Conservation (phyloP, 805 yeast genomes). For the Candida andamanensis region DNA sequence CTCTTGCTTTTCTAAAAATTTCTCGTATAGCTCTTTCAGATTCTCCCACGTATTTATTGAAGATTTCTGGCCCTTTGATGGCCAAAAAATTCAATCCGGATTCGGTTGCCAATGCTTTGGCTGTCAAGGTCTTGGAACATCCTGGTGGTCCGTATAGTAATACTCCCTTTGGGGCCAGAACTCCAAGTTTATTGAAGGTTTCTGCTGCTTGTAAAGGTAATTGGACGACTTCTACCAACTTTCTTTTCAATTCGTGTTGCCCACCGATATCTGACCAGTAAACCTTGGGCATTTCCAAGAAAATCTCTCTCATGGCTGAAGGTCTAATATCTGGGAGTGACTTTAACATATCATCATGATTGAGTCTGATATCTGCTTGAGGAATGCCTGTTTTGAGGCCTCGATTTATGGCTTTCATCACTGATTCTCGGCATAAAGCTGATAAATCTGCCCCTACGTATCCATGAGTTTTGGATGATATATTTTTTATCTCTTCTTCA, state of each 20-base stretch:
- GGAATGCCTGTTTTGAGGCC: conserved; percentile 34
- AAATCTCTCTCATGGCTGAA: conserved; percentile 94
- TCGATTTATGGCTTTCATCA: conserved; percentile 72
- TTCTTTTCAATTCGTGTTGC: conserved; percentile 74
- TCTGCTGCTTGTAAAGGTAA: conserved; percentile 82
- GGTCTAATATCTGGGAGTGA: conserved; percentile 84
- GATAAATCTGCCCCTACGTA: conserved; percentile 95
- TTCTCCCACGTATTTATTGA: conserved; percentile 95
- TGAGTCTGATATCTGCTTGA: conserved; percentile 41
- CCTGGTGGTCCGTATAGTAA: conserved; percentile 97
- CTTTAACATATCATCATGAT: conserved; percentile 53
- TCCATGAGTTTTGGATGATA: conserved; percentile 86
- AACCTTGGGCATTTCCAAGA: conserved; percentile 90
- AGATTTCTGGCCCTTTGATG: conserved; percentile 94
- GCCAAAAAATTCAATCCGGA: conserved; percentile 91
- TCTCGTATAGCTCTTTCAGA: conserved; percentile 91
- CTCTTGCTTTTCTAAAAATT: conserved; percentile 87
- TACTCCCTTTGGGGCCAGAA: conserved; percentile 89
- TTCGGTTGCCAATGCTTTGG: conserved; percentile 93
- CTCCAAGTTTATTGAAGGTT: conserved; percentile 71
- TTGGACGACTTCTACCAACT: conserved; percentile 85
- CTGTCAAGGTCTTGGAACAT: conserved; percentile 91
- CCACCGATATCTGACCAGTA: conserved; percentile 96
- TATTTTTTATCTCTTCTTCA: conserved; percentile 48
- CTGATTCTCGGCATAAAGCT: conserved; percentile 84